These are phyloP conservation scores for Neocallimastix lanati DNA, from an alignment of 192 early-diverging fungal species.

Conservation along the genomic window DNA sequence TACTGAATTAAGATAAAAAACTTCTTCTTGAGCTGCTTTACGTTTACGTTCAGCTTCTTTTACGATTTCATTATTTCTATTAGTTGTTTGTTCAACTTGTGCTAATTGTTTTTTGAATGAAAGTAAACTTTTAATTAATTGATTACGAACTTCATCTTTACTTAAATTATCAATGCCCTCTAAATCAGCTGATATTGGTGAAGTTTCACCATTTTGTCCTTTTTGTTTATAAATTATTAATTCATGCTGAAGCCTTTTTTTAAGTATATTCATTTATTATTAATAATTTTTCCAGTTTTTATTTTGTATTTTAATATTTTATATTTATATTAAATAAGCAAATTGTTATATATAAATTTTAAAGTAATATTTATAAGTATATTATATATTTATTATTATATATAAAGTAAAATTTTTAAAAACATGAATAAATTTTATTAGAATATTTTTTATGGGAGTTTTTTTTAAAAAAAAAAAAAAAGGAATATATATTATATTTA, in stretches of 20 bases:
- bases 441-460: too few relatives aligned
- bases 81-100: not conserved
- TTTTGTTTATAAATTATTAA: not conserved
- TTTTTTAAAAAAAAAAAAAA: too few relatives aligned
- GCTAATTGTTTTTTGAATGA: not conserved
- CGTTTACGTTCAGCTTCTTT: not conserved
- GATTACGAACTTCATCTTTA: not conserved
- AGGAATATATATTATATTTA: too few relatives aligned
- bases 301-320: too few relatives aligned
- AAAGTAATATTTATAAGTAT: too few relatives aligned
- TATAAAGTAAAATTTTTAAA: too few relatives aligned
- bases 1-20: not conserved
- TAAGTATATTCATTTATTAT: too few relatives aligned
- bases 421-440: too few relatives aligned
- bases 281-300: too few relatives aligned
- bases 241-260: not conserved
- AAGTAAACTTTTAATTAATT: not conserved
- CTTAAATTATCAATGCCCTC: not conserved
- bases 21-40: not conserved
- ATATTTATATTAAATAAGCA: too few relatives aligned
- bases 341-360: too few relatives aligned
- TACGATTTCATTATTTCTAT: not conserved
- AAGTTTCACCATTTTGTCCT: not conserved
- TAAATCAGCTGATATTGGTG: not conserved
- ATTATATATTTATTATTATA: too few relatives aligned